Percentiles rank a stretch among this genome's conserved stretches.
Conservation (phyloP, 257 asterid species). For the Lavandula angustifolia region DNA sequence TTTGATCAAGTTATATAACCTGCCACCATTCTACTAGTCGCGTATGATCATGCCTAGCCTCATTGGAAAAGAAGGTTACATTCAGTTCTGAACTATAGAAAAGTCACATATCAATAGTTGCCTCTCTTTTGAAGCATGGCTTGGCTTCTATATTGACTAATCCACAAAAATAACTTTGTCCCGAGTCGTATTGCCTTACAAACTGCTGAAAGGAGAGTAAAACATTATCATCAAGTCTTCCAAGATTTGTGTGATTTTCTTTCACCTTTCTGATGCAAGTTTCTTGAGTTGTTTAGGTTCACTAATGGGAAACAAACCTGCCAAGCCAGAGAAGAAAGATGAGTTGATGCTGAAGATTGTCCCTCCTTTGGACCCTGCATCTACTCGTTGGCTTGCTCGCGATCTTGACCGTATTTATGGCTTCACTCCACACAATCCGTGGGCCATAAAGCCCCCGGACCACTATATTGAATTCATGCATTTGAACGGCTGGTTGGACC, state of each 20-base stretch:
- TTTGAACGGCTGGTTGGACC: conserved; percentile 89
- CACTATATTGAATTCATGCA: conserved; percentile 85
- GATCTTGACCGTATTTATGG: conserved; percentile 81
- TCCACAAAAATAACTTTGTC: background rate
- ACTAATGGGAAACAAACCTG: conserved; percentile 78
- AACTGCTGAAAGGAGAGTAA: background rate
- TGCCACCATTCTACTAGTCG: background rate
- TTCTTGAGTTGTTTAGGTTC: conserved; percentile 26
- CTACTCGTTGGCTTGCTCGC: conserved; percentile 65
- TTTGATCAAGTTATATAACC: background rate
- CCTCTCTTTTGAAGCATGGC: conserved; percentile 2
- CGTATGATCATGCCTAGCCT: background rate
- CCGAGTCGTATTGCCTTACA: background rate
- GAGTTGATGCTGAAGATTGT: conserved; percentile 60
- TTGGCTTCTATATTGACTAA: background rate
- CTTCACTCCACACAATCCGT: conserved; percentile 66
- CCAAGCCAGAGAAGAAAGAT: conserved; percentile 54
- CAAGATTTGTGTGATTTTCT: background rate
- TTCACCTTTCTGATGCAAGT: background rate
- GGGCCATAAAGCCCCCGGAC: conserved; percentile 75
- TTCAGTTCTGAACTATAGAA: background rate
- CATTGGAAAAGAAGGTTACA: background rate
- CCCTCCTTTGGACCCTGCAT: conserved; percentile 75
- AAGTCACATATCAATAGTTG: background rate
- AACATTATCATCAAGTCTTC: background rate